A percentile compares a stretch with the other conserved stretches of the same genome.
phyloP scores from a whole-genome alignment of 345 rosid species.

The Capsella bursapastoris region DNA sequence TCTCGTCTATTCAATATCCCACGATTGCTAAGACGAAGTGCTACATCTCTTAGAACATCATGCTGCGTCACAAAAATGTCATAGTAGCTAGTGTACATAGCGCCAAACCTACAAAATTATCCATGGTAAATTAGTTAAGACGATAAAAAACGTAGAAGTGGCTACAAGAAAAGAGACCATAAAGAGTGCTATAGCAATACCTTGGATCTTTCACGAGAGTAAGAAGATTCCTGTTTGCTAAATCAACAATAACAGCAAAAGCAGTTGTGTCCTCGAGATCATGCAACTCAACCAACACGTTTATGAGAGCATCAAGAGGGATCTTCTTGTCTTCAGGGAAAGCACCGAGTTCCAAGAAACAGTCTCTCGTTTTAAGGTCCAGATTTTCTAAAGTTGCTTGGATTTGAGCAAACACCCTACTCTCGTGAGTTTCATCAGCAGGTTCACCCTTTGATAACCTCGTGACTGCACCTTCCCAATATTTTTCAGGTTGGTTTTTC shows the following conservation, averaged over 20 bases:
- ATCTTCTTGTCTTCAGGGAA: constrained; percentile 95
- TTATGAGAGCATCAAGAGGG: constrained; percentile 82
- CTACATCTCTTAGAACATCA: constrained; percentile 86
- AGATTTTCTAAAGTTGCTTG: constrained; percentile 63
- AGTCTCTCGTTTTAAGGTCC: constrained; percentile 60
- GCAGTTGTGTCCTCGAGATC: constrained; percentile 71
- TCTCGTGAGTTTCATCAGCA: constrained; percentile 77
- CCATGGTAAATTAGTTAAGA: not conserved
- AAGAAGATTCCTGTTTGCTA: constrained; percentile 78
- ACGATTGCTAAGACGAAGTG: constrained; percentile 63
- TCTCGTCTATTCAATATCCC: constrained; percentile 54
- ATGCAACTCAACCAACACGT: constrained; percentile 77
- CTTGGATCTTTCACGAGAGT: constrained; percentile 78
- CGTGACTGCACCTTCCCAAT: constrained; percentile 68
- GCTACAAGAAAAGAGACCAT: constrained; percentile 18
- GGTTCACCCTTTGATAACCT: constrained; percentile 74
- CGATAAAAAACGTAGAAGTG: not conserved
- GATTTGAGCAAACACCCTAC: constrained; percentile 68
- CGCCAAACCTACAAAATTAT: constrained; percentile 63
- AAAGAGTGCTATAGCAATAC: constrained; percentile 44
- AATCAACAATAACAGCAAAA: constrained; percentile 72
- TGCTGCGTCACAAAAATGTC: constrained; percentile 80
- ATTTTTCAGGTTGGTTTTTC: constrained; percentile 60
- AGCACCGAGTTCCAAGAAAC: constrained; percentile 86
- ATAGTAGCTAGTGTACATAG: constrained; percentile 64